Conservation (phyloP, 768 basidiomycete genomes). For the Psilocybe sp. region DNA sequence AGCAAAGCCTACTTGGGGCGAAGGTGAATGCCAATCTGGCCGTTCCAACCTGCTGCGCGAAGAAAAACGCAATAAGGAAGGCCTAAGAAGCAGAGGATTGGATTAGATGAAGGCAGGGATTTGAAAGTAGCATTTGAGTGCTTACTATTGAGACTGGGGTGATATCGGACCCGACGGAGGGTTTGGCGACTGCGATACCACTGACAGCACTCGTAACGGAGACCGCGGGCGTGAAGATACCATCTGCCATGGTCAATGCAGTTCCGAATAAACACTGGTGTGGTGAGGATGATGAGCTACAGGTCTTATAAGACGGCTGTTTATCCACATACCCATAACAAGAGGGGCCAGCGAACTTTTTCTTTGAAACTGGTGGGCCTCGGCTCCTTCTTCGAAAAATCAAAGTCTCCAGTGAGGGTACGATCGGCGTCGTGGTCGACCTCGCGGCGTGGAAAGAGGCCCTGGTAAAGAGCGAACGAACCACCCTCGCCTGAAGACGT, state of each 20-base stretch:
- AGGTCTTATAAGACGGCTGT: background rate
- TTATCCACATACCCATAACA: conserved; percentile 47
- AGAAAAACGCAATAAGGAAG: conserved; percentile 55
- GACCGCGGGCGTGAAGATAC: conserved; percentile 67
- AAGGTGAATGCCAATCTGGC: conserved; percentile 47
- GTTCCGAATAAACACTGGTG: conserved; percentile 60
- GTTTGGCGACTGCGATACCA: conserved; percentile 64
- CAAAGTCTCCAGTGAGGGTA: conserved; percentile 49
- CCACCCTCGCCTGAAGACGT: conserved; percentile 57
- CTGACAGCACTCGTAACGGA: conserved; percentile 66
- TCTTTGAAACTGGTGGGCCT: conserved; percentile 22
- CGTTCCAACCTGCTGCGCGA: conserved; percentile 61
- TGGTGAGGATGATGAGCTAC: background rate
- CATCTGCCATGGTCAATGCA: conserved; percentile 64
- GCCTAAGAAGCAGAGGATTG: conserved; percentile 26
- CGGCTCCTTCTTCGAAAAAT: conserved; percentile 11
- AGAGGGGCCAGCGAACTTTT: conserved; percentile 43
- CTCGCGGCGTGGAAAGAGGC: conserved; percentile 50
- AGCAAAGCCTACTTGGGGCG: conserved; percentile 42
- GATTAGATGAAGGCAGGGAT: background rate
- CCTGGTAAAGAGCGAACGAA: conserved; percentile 61
- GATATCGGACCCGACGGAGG: conserved; percentile 42
- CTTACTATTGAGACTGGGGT: conserved; percentile 59
- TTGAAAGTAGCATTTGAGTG: background rate
- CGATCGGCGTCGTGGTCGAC: conserved; percentile 47